Evolutionary conservation across 495 filamentous ascomycete genomes (phyloP), one percentile per base, ranked within the genome.

Genomic region (Podospora pseudoanserina): DNA sequence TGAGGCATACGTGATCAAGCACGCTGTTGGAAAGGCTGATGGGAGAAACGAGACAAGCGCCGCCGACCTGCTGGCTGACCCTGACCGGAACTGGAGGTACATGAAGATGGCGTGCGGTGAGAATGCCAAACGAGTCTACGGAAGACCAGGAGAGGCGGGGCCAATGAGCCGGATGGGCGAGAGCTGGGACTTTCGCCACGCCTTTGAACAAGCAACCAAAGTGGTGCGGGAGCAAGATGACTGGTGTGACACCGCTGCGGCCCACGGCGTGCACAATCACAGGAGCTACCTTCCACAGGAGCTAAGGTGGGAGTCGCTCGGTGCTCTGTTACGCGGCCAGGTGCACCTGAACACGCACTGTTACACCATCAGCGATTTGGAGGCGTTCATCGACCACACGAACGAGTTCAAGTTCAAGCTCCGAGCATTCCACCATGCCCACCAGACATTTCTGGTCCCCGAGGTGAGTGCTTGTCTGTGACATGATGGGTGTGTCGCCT

Each of bases 101-200:
- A 86, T 91, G 79, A 91, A 91, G 78, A 91, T 91, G 88, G 88
- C 88, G 1, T 90, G 88, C 63, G 88, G 88, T 6, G 87, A 89
- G 77, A 90, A 90, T 71, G 78, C 88, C 4, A 84, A 85, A 76
- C 68, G 81, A 6, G 82, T 85, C 3, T 88, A 87, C 70, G 84
- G 78, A 23, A 77, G 72, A 57, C 54, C 62, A 11, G 80, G 79
- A n/a, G 75, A 79, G 49, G 72, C 72, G 28, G 78, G 82, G 0
- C 82, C 82, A 19, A 68, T 73, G 58, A 87, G 81, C 68, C 77
- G 81, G 18, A 75, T 88, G 72, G 87, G 85, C 9, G 86, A 88
- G 73, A 86, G 87, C 54, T 90, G 84, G 85, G 79, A 86, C 60
- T 88, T 90, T 64, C 80, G 88, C 11, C 84, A 88, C 54, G 85